Base-by-base conservation (phyloP, 495 filamentous ascomycete genomes). In the Hapsidospora chrysogenum region DNA sequence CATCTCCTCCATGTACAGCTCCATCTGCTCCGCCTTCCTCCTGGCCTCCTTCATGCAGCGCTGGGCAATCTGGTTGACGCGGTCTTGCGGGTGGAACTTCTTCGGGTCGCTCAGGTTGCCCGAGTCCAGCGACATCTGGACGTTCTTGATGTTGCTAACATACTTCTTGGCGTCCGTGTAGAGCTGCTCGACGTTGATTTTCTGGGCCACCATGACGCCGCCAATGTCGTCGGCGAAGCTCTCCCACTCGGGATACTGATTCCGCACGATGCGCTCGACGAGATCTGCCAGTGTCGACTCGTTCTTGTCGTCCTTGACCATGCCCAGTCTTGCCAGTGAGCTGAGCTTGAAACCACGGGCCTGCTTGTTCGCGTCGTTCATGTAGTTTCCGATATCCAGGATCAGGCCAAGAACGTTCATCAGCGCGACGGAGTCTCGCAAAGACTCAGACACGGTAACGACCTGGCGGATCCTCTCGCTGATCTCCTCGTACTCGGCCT, bases 301-400 rank as follows among this genome's bases (percentile, higher is more conserved):
- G 49, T 97, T 97, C 71, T 95, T 94, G 60, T 92, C 85, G 45
- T 97, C 89, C 57, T 97, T 97, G 38, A 96, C 82, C 83, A 96
- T 97, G 18, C 80, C 89, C 21, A 97, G 63, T 17, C 89, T 74
- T 25, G 82, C 80, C n/a, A 97, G 76, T 1, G 89, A 92, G 45
- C 85, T 85, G 17, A 97, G 71, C 57, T 97, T 97, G 76, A 97
- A 97, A 31, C 89, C 89, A 41, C 78, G 81, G 2, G 92, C 89
- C 56, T 96, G 92, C 58, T 97, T 97, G 55, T 93, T 95, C 31
- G 85, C 76, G 47, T 96, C 89, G 60, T 97, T 97, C 89, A 97
- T 97, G 66, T 89, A 97, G 50, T 97, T 97, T 50, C 89, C 89
- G 48, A 97, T 92, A 57, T 93, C 85, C 44, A 96, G 64, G 52